Evolutionary conservation across 495 filamentous ascomycete species (phyloP).

Genomic region (Penicillium cosmopolitanum): DNA sequence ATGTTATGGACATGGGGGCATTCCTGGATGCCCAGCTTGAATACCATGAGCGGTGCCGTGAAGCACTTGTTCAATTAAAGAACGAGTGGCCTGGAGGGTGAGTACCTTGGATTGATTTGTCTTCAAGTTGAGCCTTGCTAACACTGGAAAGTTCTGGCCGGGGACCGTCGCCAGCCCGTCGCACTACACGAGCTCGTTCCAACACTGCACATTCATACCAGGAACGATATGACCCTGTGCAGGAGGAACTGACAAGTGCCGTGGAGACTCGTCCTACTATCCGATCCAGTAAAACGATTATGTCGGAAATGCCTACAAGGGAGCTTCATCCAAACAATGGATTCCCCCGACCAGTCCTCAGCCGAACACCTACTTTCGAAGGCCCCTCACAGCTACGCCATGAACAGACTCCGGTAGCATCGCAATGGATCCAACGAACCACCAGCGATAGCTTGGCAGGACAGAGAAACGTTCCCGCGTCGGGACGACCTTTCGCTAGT

Average conservation of each 20-base stretch:
- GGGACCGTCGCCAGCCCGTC: slow-evolving; percentile 35
- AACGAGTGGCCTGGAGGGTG: slow-evolving; percentile 69
- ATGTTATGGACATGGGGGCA: slow-evolving; percentile 73
- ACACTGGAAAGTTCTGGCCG: slow-evolving; percentile 31
- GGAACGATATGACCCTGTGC: slow-evolving; percentile 59
- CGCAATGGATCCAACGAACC: slow-evolving; percentile 56
- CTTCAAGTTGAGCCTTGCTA: slow-evolving; percentile 13
- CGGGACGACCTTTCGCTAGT: slow-evolving; percentile 33
- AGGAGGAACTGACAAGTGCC: slow-evolving; percentile 55
- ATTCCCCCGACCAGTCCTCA: slow-evolving; percentile 46
- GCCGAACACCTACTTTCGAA: slow-evolving; percentile 59
- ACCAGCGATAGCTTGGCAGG: slow-evolving; percentile 57
- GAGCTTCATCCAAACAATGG: slow-evolving; percentile 33
- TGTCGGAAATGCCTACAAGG: slow-evolving; percentile 40
- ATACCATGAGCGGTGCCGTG: slow-evolving; percentile 88
- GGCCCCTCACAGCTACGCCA: slow-evolving; percentile 57
- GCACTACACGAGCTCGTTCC: slow-evolving; percentile 58
- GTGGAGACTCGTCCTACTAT: slow-evolving; percentile 63
- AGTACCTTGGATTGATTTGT: slow-evolving; percentile 21
- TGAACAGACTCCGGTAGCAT: slow-evolving; percentile 47
- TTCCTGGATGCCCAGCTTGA: slow-evolving; percentile 91
- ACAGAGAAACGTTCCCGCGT: slow-evolving; percentile 35
- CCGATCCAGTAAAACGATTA: slow-evolving; percentile 53
- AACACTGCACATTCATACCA: slow-evolving; percentile 64
- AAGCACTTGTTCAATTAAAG: slow-evolving; percentile 68